Conservation (phyloP, 1,139 yeast genomes). For the Geotrichum candidum region DNA sequence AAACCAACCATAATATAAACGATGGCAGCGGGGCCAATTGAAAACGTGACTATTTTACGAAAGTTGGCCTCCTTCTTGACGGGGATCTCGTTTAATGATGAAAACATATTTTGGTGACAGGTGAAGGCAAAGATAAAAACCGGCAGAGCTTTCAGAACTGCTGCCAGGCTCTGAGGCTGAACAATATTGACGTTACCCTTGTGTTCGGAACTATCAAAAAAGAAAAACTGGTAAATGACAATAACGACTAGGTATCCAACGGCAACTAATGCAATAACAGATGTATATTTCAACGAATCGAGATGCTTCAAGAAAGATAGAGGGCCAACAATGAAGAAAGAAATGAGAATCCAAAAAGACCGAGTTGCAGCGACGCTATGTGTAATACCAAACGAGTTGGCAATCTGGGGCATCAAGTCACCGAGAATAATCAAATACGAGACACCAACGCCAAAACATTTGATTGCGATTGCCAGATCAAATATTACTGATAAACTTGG, state of each 20-base stretch:
- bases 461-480: slow-evolving; percentile 82
- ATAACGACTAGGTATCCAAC: slow-evolving; percentile 73
- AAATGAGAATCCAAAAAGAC: slow-evolving; percentile 60
- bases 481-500: slow-evolving; percentile 77
- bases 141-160: slow-evolving; percentile 76
- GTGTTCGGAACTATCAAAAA: slow-evolving; percentile 40
- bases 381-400: slow-evolving; percentile 25
- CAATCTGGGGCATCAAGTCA: slow-evolving; percentile 69
- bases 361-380: slow-evolving; percentile 27
- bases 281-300: slow-evolving; percentile 82
- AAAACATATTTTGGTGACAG: slow-evolving; percentile 88
- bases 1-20: slow-evolving; percentile 68
- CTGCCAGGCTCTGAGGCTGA: slow-evolving; percentile 51
- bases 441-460: slow-evolving; percentile 90
- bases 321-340: slow-evolving; percentile 64
- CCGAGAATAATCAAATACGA: slow-evolving; percentile 86
- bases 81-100: slow-evolving; percentile 75
- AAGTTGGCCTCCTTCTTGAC: slow-evolving; percentile 51
- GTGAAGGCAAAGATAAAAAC: slow-evolving; percentile 91
- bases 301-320: slow-evolving; percentile 65
- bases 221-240: slow-evolving; percentile 58
- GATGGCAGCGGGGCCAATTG: slow-evolving; percentile 53
- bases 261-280: slow-evolving; percentile 74
- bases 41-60: slow-evolving; percentile 46
- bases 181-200: slow-evolving; percentile 53